Conservation (phyloP, 2,329 filamentous ascomycete genomes). For the Aspergillus tubingensis region DNA sequence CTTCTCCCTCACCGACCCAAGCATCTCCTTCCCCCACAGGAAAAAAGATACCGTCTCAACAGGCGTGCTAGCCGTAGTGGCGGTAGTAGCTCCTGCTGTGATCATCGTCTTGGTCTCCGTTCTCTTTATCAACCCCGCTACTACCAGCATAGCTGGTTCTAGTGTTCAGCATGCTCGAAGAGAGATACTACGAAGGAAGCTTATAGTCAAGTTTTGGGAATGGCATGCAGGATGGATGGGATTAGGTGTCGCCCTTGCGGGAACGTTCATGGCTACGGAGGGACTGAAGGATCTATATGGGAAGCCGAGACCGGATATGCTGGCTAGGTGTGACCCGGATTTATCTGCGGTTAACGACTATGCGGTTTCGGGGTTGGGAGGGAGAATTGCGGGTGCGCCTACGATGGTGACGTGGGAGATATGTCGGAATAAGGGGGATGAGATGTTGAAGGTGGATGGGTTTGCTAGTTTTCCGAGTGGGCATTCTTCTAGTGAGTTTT, state of each 20-base stretch:
- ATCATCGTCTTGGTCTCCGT: constrained; percentile 70
- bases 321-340: constrained; percentile 76
- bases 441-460: constrained; percentile 65
- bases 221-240: constrained; percentile 84
- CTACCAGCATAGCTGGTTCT: constrained; percentile 60
- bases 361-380: constrained; percentile 63
- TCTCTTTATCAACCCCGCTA: constrained; percentile 66
- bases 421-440: constrained; percentile 65
- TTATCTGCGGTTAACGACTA: constrained; percentile 61
- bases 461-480: constrained; percentile 84
- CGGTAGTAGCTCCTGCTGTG: constrained; percentile 64
- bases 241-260: constrained; percentile 69
- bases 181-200: constrained; percentile 55
- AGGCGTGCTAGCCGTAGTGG: constrained; percentile 64
- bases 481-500: constrained; percentile 64
- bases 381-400: constrained; percentile 56
- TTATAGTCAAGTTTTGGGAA: constrained; percentile 87
- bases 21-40: constrained; percentile 76
- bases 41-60: constrained; percentile 71
- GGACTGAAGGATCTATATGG: constrained; percentile 77
- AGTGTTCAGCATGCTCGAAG: constrained; percentile 28
- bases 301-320: constrained; percentile 64
- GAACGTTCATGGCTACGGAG: constrained; percentile 77
- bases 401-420: constrained; percentile 75
- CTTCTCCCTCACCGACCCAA: constrained; percentile 71